Percentiles rank a stretch among this genome's conserved stretches.
Evolutionary conservation across 2,329 filamentous ascomycete species (phyloP).

Genomic region (Neofusicoccum laricinum): DNA sequence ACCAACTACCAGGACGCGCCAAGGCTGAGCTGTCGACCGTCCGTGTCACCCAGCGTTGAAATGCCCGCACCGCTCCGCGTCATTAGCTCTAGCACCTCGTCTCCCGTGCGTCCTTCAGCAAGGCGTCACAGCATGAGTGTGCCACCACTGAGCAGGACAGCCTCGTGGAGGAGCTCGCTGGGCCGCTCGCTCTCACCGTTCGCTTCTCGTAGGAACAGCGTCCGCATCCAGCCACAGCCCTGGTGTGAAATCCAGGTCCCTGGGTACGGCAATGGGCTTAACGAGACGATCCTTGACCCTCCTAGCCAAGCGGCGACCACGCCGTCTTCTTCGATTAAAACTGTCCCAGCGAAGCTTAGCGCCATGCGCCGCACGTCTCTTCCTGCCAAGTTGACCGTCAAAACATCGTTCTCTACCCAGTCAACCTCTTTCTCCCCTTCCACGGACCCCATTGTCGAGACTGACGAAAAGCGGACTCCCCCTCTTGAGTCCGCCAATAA

Average conservation of each 20-base stretch:
- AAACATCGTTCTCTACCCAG: slow-evolving; percentile 1
- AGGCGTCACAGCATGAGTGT: slow-evolving; percentile 18
- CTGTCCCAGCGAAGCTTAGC: background rate
- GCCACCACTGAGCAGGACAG: slow-evolving; percentile 24
- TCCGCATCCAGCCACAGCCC: slow-evolving; percentile 25
- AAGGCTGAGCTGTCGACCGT: slow-evolving; percentile 26
- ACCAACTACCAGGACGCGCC: slow-evolving; percentile 21
- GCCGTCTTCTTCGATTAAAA: background rate
- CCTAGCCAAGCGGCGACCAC: background rate
- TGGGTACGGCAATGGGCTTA: slow-evolving; percentile 38
- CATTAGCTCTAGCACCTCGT: slow-evolving; percentile 26
- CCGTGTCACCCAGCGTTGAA: slow-evolving; percentile 23
- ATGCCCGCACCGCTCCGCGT: slow-evolving; percentile 28
- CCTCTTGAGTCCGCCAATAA: background rate
- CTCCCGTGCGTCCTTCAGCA: slow-evolving; percentile 16
- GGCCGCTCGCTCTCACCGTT: slow-evolving; percentile 29
- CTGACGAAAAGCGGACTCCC: slow-evolving; percentile 12
- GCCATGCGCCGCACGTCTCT: slow-evolving; percentile 1
- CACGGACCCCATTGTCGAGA: slow-evolving; percentile 9
- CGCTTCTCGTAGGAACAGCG: slow-evolving; percentile 28
- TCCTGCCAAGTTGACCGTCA: slow-evolving; percentile 6
- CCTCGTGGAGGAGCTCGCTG: slow-evolving; percentile 35
- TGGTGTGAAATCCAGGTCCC: slow-evolving; percentile 40
- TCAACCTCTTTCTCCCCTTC: background rate
- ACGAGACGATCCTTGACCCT: slow-evolving; percentile 21